These are phyloP conservation scores for Xenoacremonium recifei DNA, from an alignment of 2,329 filamentous ascomycete species.

Conservation along the genomic window DNA sequence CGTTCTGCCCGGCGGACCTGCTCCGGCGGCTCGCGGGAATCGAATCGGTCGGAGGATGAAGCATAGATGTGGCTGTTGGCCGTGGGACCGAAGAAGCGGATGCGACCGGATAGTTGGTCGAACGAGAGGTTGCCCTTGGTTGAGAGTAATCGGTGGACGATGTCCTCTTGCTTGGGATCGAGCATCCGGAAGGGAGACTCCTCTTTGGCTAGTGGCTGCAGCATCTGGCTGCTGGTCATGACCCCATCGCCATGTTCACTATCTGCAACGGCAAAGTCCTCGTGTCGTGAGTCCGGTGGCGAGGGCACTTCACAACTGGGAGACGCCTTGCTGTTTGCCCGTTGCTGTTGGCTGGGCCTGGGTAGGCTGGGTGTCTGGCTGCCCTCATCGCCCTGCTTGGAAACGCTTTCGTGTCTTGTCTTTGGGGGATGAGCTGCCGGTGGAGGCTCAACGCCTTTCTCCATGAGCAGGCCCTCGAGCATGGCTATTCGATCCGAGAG, in stretches of 20 bases:
- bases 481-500: slow-evolving; percentile 52
- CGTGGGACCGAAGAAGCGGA: slow-evolving; percentile 53
- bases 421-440: slow-evolving; percentile 53
- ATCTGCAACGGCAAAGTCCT: slow-evolving; percentile 29
- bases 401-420: slow-evolving; percentile 39
- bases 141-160: slow-evolving; percentile 48
- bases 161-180: slow-evolving; percentile 43
- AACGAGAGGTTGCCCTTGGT: slow-evolving; percentile 50
- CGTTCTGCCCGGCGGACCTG: slow-evolving; percentile 46
- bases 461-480: slow-evolving; percentile 50
- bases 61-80: slow-evolving; percentile 53
- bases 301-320: slow-evolving; percentile 26
- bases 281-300: slow-evolving; percentile 31
- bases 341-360: slow-evolving; percentile 7
- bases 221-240: slow-evolving; percentile 16
- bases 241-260: slow-evolving; percentile 21
- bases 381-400: slow-evolving; percentile 24
- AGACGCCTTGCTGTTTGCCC: slow-evolving; percentile 10
- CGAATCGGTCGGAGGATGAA: slow-evolving; percentile 32
- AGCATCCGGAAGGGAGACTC: slow-evolving; percentile 35
- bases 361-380: background rate
- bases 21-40: slow-evolving; percentile 40
- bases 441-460: slow-evolving; percentile 48
- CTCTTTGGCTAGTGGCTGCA: slow-evolving; percentile 25
- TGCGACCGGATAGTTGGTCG: slow-evolving; percentile 48